These are phyloP conservation scores for Quercus variabilis DNA, from an alignment of 306 rosid species.

Conservation along the genomic window DNA sequence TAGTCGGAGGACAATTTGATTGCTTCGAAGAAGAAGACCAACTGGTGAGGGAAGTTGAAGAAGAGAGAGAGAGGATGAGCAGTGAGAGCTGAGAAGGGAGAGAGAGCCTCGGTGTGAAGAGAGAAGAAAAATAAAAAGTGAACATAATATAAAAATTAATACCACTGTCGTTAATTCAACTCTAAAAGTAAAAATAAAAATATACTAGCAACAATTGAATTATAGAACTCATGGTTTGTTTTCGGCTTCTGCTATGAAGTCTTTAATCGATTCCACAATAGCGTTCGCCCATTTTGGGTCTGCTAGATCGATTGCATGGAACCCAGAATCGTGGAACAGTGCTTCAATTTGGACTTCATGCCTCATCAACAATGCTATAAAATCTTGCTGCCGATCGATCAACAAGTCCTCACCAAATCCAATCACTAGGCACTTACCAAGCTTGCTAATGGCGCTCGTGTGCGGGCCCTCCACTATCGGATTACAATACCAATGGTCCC, in stretches of 20 bases:
- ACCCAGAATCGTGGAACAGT: slow-evolving; percentile 49
- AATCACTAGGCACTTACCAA: slow-evolving; percentile 43
- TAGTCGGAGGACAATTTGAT: too few species aligned
- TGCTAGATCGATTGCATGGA: slow-evolving; percentile 55
- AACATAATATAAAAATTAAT: too few species aligned
- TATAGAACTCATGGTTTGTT: too few species aligned
- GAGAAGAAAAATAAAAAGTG: too few species aligned
- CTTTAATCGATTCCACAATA: slow-evolving; percentile 34
- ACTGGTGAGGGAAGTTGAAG: too few species aligned
- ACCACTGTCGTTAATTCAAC: too few species aligned
- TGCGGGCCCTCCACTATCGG: slow-evolving; percentile 53
- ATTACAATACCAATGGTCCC: slow-evolving; percentile 66
- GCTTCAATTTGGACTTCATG: slow-evolving; percentile 59
- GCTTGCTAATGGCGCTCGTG: slow-evolving; percentile 12
- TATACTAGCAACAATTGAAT: too few species aligned
- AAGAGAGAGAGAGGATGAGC: too few species aligned
- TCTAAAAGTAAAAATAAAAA: too few species aligned
- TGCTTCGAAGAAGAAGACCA: too few species aligned
- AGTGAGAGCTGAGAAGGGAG: too few species aligned
- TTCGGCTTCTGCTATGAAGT: slow-evolving; percentile 27
- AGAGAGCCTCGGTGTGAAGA: too few species aligned
- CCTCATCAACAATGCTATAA: slow-evolving; percentile 48
- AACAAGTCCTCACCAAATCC: slow-evolving; percentile 61
- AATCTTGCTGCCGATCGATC: slow-evolving; percentile 56
- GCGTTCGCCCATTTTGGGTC: slow-evolving; percentile 35